Evolutionary conservation across 306 rosid species (phyloP).

Genomic region (Cicer yamashitae): DNA sequence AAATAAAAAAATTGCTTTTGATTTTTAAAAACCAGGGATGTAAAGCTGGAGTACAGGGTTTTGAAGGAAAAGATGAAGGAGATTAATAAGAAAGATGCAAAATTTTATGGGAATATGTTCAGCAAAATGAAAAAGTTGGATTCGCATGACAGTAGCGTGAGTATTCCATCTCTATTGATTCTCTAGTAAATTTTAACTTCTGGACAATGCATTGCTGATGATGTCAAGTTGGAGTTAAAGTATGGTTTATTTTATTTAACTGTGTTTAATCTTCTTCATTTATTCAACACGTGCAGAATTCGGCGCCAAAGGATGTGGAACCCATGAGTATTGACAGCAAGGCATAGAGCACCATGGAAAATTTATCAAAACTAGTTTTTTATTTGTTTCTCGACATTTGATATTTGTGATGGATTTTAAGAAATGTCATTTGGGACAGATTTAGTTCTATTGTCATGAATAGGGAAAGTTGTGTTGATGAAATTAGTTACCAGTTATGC

Average conservation of each 20-base stretch:
- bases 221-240: background rate
- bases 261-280: background rate
- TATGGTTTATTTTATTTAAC: background rate
- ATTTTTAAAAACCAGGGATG: conserved; percentile 60
- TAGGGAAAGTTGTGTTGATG: background rate
- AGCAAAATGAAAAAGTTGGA: conserved; percentile 64
- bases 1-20: background rate
- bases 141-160: conserved; percentile 50
- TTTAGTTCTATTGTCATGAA: background rate
- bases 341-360: conserved; percentile 30
- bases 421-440: background rate
- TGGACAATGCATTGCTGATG: background rate
- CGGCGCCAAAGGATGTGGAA: conserved; percentile 20
- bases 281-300: conserved; percentile 14
- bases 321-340: conserved; percentile 43
- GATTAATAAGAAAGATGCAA: conserved; percentile 69
- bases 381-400: background rate
- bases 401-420: conserved; percentile 27
- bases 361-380: background rate
- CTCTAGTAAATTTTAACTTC: background rate
- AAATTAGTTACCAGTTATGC: background rate
- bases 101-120: conserved; percentile 87
- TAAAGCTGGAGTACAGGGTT: conserved; percentile 76
- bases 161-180: conserved; percentile 1
- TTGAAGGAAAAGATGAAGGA: conserved; percentile 86